Percentiles rank a stretch among this genome's conserved stretches.
Conservation (phyloP, 305 asterid genomes). For the Solanum aculeatissimum region DNA sequence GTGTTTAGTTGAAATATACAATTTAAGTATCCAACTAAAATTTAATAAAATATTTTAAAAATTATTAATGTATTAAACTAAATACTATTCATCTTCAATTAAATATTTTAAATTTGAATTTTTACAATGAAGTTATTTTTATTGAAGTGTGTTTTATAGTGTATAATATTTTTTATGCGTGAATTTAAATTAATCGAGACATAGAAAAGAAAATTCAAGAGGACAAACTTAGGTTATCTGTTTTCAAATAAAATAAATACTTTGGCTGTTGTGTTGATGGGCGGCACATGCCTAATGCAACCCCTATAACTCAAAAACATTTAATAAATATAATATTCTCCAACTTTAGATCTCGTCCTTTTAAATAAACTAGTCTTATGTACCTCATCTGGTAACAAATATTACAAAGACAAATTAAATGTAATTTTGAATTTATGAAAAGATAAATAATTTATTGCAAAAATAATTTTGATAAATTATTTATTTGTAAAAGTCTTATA, state of each 20-base stretch:
- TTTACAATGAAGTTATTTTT: neutral
- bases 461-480: too few relatives aligned
- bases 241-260: neutral
- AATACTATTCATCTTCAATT: too few relatives aligned
- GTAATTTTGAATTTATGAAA: too few relatives aligned
- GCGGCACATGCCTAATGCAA: neutral
- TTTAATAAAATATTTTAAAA: too few relatives aligned
- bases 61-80: neutral
- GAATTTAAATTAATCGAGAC: too few relatives aligned
- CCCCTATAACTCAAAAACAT: neutral
- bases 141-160: neutral
- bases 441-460: too few relatives aligned
- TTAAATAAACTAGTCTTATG: too few relatives aligned
- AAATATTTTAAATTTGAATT: neutral
- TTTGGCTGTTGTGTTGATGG: neutral
- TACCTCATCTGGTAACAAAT: too few relatives aligned
- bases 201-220: neutral
- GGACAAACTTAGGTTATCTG: neutral
- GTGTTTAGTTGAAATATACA: neutral
- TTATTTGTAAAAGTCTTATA: too few relatives aligned
- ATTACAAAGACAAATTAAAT: too few relatives aligned
- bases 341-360: neutral
- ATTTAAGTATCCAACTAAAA: neutral
- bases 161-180: neutral
- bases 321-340: neutral